Base-by-base conservation (phyloP, 225 moss, liverwort and hornwort species). In the Takakia lepidozioides region DNA sequence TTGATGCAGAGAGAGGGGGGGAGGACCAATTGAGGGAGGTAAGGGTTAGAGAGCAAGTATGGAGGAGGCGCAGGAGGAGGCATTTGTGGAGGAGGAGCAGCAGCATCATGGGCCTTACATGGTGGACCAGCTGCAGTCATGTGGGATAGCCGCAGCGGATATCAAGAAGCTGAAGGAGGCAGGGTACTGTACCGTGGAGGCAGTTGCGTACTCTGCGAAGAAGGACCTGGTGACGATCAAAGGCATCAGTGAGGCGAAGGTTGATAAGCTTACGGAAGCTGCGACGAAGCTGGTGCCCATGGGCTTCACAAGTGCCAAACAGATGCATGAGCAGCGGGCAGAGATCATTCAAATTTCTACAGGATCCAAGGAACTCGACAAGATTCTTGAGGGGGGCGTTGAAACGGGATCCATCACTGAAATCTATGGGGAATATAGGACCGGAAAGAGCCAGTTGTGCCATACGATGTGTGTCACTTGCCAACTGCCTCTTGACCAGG, bases 381-480 rank as follows among this genome's bases (percentile, higher is more conserved):
- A 71, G 0, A 70, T 98, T 46, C 82, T 98, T 0, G 82, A 87
- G 13, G 95, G 95, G 59, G 95, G 95, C 4, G 60, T 90, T 54
- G 90, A 95, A 63, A 95, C 95, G 2, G 95, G 95, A 2, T 84
- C 87, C 0, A 90, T 95, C 2, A 95, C 95, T 25, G 95, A 95
- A 61, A 73, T 95, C 34, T 95, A 95, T 40, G 95, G 95, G 14
- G 95, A 95, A 67, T 95, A 82, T 52, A 71, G 95, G 14, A 89
- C 95, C 0, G 95, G 95, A 14, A 95, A 95, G 78, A 95, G 90
- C 3, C 90, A 95, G 66, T 53, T 95, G 9, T 80, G 91, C 54
- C 95, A 90, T n/a, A 90, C 95, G 3, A 75, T 98, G 0, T 91
- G 90, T 36, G 91, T 98, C 0, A 98, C 91, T 4, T 98, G 95